phyloP scores from a whole-genome alignment of 2,329 filamentous ascomycete genomes.

The Amylocarpus encephaloides region DNA sequence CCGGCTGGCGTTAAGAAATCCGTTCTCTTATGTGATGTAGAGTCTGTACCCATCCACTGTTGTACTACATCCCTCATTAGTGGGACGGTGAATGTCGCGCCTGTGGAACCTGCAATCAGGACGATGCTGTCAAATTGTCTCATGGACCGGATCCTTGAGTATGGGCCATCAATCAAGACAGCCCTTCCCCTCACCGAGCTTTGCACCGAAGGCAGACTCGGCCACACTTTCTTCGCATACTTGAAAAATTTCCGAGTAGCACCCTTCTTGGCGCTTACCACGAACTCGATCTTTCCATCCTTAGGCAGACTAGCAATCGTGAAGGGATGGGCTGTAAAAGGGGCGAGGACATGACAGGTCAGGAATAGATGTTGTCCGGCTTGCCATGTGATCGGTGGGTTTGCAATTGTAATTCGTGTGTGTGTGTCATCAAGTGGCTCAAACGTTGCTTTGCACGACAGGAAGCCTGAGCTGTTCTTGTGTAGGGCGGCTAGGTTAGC shows the following conservation, averaged over 20 bases:
- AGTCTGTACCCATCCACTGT: conserved; percentile 34
- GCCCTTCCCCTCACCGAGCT: conserved; percentile 25
- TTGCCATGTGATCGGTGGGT: conserved; percentile 50
- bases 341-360: conserved; percentile 48
- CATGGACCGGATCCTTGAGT: conserved; percentile 44
- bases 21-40: conserved; percentile 15
- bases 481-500: conserved; percentile 39
- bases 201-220: conserved; percentile 20
- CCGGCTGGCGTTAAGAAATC: conserved; percentile 18
- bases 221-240: conserved; percentile 40
- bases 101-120: conserved; percentile 53
- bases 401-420: conserved; percentile 49
- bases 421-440: conserved; percentile 47
- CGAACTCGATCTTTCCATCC: conserved; percentile 50
- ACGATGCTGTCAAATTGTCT: conserved; percentile 56
- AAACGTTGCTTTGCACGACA: conserved; percentile 39
- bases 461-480: conserved; percentile 25
- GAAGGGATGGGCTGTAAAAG: conserved; percentile 58
- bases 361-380: conserved; percentile 60
- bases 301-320: conserved; percentile 52
- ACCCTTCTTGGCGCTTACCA: conserved; percentile 48
- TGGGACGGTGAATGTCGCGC: conserved; percentile 75
- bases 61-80: conserved; percentile 69
- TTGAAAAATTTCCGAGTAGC: conserved; percentile 45
- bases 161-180: conserved; percentile 48